phyloP scores from a whole-genome alignment of 345 rosid genomes.

The Arabis hirsuta region DNA sequence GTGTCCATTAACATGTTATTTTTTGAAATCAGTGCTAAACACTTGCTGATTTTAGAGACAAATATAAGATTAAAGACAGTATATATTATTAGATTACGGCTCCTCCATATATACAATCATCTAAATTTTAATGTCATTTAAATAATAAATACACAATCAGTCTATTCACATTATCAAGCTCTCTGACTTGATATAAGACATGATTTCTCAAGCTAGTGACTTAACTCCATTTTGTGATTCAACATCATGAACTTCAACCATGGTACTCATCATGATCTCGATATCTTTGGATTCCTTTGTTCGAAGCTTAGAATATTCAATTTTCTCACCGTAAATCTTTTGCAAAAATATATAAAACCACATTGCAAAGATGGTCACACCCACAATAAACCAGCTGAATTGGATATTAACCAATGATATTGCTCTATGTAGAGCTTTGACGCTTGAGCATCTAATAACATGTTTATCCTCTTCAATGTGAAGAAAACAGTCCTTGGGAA shows the following conservation, averaged over 20 bases:
- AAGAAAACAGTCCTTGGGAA: conserved; percentile 70
- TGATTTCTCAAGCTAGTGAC: conserved; percentile 31
- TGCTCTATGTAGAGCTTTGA: conserved; percentile 65
- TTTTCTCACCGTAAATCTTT: conserved; percentile 45
- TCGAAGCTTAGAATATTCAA: conserved; percentile 51
- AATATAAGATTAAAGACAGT: background rate
- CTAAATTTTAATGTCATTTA: background rate
- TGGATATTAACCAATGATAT: conserved; percentile 73
- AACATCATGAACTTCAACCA: conserved; percentile 44
- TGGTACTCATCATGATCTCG: conserved; percentile 44
- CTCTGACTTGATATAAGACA: background rate
- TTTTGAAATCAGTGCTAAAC: no score
- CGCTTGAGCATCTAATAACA: conserved; percentile 63
- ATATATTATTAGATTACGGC: background rate
- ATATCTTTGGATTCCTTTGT: conserved; percentile 45
- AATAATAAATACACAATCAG: background rate
- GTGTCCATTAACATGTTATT: no score
- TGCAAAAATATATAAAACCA: conserved; percentile 50
- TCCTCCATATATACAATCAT: background rate
- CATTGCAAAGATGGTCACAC: conserved; percentile 49
- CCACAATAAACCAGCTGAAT: conserved; percentile 67
- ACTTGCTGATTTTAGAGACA: no score
- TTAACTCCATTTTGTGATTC: conserved; percentile 48
- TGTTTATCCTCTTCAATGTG: conserved; percentile 67
- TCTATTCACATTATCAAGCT: conserved; percentile 15